phyloP scores from a whole-genome alignment of 306 rosid genomes.

The Fragaria ananassa region DNA sequence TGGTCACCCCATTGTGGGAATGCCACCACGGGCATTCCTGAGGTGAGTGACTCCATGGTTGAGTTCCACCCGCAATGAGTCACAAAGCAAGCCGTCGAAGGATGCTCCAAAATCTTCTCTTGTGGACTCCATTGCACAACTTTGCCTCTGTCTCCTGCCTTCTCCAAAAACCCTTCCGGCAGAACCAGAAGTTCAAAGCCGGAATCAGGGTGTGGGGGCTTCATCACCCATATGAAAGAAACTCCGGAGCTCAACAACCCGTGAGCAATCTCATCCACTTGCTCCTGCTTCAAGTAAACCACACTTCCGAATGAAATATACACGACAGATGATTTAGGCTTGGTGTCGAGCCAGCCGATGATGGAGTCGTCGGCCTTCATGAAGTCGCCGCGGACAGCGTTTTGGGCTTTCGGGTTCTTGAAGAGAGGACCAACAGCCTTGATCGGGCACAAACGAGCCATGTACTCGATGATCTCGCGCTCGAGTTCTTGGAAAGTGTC shows the following conservation, averaged over 20 bases:
- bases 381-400: constrained; percentile 44
- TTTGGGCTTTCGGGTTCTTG: constrained; percentile 28
- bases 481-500: constrained; percentile 64
- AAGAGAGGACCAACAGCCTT: constrained; percentile 60
- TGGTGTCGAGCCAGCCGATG: constrained; percentile 58
- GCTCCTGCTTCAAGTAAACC: constrained; percentile 47
- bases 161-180: constrained; percentile 48
- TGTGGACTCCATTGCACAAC: constrained; percentile 70
- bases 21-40: constrained; percentile 59
- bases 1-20: constrained; percentile 91
- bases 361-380: constrained; percentile 46
- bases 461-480: constrained; percentile 25
- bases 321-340: constrained; percentile 39
- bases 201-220: constrained; percentile 25
- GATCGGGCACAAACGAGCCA: constrained; percentile 24
- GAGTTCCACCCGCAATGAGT: constrained; percentile 90
- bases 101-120: constrained; percentile 51
- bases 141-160: constrained; percentile 40
- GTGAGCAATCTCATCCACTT: constrained; percentile 59
- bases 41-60: constrained; percentile 46
- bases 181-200: constrained; percentile 18
- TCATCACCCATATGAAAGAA: constrained; percentile 61
- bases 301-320: constrained; percentile 66
- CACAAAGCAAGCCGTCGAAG: constrained; percentile 55
- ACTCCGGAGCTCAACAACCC: constrained; percentile 44